These are phyloP conservation scores for Yarrowia sp. DNA, from an alignment of 805 yeast genomes.

Conservation along the genomic window DNA sequence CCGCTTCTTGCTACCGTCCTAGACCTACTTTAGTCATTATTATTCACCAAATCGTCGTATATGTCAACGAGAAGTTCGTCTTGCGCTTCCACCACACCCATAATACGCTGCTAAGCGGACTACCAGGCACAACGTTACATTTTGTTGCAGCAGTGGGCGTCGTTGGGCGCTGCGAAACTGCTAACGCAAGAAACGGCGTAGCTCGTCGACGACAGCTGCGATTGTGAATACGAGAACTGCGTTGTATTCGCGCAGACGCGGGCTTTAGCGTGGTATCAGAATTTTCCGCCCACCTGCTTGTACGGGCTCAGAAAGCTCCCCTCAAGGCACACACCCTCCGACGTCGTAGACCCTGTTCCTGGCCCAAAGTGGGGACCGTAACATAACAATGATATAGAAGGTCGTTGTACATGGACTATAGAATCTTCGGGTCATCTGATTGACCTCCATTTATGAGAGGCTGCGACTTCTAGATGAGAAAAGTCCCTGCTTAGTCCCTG, in stretches of 20 bases:
- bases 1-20: too few relatives aligned
- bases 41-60: not conserved
- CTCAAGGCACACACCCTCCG: not conserved
- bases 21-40: too few relatives aligned
- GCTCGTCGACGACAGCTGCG: not conserved
- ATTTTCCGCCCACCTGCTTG: not conserved
- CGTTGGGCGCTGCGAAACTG: not conserved
- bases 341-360: not conserved
- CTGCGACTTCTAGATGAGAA: too few relatives aligned
- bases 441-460: too few relatives aligned
- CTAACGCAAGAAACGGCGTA: conserved; percentile 1
- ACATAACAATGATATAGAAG: not conserved
- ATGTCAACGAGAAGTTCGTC: not conserved
- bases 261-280: not conserved
- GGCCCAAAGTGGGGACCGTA: not conserved
- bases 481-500: too few relatives aligned
- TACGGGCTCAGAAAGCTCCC: too few relatives aligned
- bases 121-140: conserved; percentile 26
- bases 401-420: too few relatives aligned
- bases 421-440: too few relatives aligned
- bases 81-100: not conserved
- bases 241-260: not conserved
- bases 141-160: not conserved
- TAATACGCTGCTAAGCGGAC: not conserved
- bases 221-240: not conserved